phyloP scores from a whole-genome alignment of 331 rosid genomes.

The Saraca asoca region DNA sequence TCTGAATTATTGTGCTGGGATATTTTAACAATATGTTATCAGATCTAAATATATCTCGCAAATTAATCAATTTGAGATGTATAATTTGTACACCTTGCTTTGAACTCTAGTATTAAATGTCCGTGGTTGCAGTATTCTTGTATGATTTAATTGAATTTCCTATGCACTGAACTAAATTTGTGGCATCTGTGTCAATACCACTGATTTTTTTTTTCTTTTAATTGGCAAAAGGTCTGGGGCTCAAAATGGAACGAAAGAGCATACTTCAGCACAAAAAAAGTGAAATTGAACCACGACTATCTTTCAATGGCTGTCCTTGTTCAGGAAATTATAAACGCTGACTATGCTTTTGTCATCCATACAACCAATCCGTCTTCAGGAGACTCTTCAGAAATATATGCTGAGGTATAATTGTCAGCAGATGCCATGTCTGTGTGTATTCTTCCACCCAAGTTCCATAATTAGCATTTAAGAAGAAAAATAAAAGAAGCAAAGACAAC shows the following conservation, averaged over 20 bases:
- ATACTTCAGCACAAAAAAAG: constrained; percentile 93
- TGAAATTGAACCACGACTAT: constrained; percentile 83
- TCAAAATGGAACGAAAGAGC: constrained; percentile 99
- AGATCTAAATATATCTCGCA: constrained; percentile 2
- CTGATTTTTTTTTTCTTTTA: constrained; percentile 24
- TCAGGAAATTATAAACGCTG: constrained; percentile 94
- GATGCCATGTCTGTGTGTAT: constrained; percentile 24
- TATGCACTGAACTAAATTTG: constrained; percentile 1
- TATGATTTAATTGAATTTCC: background rate
- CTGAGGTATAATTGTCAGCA: constrained; percentile 65
- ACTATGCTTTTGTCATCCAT: constrained; percentile 96
- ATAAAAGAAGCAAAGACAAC: constrained; percentile 27
- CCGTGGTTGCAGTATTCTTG: background rate
- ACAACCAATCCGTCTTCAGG: constrained; percentile 96
- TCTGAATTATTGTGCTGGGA: constrained; percentile 11
- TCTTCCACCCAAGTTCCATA: constrained; percentile 25
- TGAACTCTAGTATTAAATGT: constrained; percentile 21
- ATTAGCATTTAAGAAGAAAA: constrained; percentile 19
- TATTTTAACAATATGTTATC: constrained; percentile 15
- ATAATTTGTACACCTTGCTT: constrained; percentile 27
- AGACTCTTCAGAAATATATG: constrained; percentile 93
- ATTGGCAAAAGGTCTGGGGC: constrained; percentile 83
- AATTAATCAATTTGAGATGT: constrained; percentile 6
- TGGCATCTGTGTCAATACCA: constrained; percentile 22
- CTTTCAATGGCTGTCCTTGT: constrained; percentile 99